Conservation (phyloP, 805 yeast genomes). For the Metschnikowia koreensis region DNA sequence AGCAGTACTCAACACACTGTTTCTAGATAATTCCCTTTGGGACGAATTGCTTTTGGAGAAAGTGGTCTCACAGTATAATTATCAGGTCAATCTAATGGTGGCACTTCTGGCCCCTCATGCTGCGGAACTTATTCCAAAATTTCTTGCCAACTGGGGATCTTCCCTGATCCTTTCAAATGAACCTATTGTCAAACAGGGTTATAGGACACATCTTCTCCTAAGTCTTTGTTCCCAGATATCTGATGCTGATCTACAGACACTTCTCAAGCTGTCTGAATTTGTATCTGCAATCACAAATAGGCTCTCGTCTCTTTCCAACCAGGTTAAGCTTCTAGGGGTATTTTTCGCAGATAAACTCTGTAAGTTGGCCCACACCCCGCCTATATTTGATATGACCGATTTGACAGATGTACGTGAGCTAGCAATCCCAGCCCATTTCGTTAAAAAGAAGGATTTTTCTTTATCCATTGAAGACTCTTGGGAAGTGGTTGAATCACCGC, state of each 20-base stretch:
- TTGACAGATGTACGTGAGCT: constrained; percentile 2
- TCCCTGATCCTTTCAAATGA: constrained; percentile 35
- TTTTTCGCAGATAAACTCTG: constrained; percentile 53
- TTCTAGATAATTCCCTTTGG: constrained; percentile 17
- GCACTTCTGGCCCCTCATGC: constrained; percentile 9
- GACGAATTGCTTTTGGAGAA: constrained; percentile 24
- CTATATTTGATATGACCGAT: constrained; percentile 32
- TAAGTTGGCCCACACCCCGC: constrained; percentile 25
- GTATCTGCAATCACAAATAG: constrained; percentile 52
- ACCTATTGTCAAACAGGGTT: constrained; percentile 44
- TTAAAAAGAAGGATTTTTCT: neutral
- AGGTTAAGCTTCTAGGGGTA: constrained; percentile 54
- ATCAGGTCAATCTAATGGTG: constrained; percentile 9
- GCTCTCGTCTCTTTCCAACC: constrained; percentile 47
- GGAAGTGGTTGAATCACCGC: constrained; percentile 18
- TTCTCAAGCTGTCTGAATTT: constrained; percentile 41
- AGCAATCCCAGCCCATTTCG: constrained; percentile 1
- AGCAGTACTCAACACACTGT: constrained; percentile 15
- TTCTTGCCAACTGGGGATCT: constrained; percentile 29
- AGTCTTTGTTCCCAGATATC: constrained; percentile 26
- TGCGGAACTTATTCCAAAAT: neutral
- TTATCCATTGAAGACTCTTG: constrained; percentile 20
- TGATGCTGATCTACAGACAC: constrained; percentile 17
- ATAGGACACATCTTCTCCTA: constrained; percentile 48
- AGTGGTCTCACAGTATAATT: constrained; percentile 16